These are phyloP conservation scores for Hypoxylon lienhwacheense DNA, from an alignment of 495 filamentous ascomycete genomes.

Conservation along the genomic window DNA sequence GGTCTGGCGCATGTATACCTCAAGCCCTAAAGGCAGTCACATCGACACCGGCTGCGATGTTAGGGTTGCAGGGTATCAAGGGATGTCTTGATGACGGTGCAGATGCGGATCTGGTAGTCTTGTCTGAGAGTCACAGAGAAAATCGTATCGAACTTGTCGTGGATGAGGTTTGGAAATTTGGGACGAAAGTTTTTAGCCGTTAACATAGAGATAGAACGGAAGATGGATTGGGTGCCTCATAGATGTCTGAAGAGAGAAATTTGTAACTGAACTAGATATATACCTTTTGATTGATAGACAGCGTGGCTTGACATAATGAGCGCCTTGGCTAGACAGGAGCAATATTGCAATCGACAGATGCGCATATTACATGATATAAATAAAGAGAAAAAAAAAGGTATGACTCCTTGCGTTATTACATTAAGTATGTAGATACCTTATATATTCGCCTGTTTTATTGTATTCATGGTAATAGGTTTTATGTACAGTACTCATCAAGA, in stretches of 20 bases:
- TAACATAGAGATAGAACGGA: not conserved
- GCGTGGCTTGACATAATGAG: not conserved
- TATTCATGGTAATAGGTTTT: too few relatives aligned
- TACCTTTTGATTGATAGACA: not conserved
- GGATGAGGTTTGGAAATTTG: slow-evolving; percentile 80
- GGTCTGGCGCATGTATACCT: slow-evolving; percentile 64
- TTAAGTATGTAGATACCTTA: too few relatives aligned
- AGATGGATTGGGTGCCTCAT: not conserved
- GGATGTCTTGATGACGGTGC: slow-evolving; percentile 67
- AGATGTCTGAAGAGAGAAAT: slow-evolving; percentile 1
- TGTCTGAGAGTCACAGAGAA: slow-evolving; percentile 57
- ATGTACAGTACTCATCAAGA: too few relatives aligned
- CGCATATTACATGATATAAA: too few relatives aligned
- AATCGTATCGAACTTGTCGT: slow-evolving; percentile 58
- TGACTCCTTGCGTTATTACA: too few relatives aligned
- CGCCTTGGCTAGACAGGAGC: not conserved
- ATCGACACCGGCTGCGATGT: slow-evolving; percentile 69
- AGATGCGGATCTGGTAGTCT: slow-evolving; percentile 78
- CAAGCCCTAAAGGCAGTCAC: slow-evolving; percentile 72
- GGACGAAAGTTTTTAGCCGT: slow-evolving; percentile 43
- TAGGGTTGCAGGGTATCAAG: slow-evolving; percentile 67
- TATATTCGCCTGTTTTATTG: too few relatives aligned
- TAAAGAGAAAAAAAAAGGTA: too few relatives aligned
- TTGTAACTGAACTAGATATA: slow-evolving; percentile 4
- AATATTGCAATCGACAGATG: not conserved